A percentile compares a stretch with the other conserved stretches of the same genome.
Evolutionary conservation across 805 yeast species (phyloP).

Genomic region (Wickerhamiella azymoides): DNA sequence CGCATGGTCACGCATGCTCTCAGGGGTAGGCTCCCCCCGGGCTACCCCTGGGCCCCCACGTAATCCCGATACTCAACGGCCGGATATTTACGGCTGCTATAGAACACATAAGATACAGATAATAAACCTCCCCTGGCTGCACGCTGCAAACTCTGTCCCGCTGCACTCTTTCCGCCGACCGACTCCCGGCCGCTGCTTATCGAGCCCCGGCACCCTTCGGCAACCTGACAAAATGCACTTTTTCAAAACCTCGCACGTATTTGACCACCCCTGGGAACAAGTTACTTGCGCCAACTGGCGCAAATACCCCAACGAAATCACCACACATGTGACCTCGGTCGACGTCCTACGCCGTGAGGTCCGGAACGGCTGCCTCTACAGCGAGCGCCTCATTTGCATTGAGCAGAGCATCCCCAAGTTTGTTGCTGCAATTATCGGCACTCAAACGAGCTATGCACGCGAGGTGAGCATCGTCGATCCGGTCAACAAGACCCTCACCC

Average conservation of each 20-base stretch:
- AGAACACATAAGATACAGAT: too few species aligned
- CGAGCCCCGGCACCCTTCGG: not conserved
- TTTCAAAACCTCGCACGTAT: conserved; percentile 54
- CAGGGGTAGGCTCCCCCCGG: too few species aligned
- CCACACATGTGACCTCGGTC: conserved; percentile 87
- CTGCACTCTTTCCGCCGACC: too few species aligned
- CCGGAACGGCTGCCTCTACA: conserved; percentile 39
- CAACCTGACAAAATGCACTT: conserved; percentile 46
- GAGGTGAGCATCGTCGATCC: conserved; percentile 82
- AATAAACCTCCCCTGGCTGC: too few species aligned
- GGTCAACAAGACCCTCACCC: conserved; percentile 42
- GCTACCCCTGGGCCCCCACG: too few species aligned
- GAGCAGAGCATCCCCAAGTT: conserved; percentile 76
- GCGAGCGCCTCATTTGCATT: conserved; percentile 82
- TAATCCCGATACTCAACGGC: not conserved
- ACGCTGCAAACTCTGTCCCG: too few species aligned
- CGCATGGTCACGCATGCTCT: too few species aligned
- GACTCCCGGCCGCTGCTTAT: too few species aligned
- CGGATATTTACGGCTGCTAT: not conserved
- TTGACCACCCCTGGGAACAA: conserved; percentile 82
- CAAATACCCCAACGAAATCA: conserved; percentile 87
- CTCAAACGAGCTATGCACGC: conserved; percentile 63
- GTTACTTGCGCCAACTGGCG: conserved; percentile 95
- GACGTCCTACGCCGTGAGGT: conserved; percentile 71
- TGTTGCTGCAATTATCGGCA: conserved; percentile 54